Percentiles rank a stretch among this genome's conserved stretches.
Evolutionary conservation across 352 stramenopile species (phyloP).

Genomic region (Saprolegnia diclina): DNA sequence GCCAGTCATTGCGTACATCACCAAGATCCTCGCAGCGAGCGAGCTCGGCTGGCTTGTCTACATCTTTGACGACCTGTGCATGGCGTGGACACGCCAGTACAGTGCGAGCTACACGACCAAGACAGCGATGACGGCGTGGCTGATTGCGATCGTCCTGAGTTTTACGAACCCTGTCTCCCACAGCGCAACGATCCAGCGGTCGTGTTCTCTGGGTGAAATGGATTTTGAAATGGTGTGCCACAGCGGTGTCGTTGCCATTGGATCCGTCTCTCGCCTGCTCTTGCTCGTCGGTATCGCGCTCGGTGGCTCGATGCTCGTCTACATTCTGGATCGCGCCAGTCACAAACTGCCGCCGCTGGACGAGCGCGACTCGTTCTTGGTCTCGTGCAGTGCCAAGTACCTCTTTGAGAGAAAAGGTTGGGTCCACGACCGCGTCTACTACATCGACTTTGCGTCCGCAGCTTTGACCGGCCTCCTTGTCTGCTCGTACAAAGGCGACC

Average conservation of each 20-base stretch:
- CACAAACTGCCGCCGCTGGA: background rate
- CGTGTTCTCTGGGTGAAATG: background rate
- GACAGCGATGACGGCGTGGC: background rate
- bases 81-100: background rate
- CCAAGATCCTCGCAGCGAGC: background rate
- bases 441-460: slow-evolving; percentile 18
- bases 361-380: background rate
- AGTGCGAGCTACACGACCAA: background rate
- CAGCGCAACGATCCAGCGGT: background rate
- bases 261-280: background rate
- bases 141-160: background rate
- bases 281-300: background rate
- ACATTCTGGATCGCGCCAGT: background rate
- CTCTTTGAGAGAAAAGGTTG: background rate
- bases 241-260: slow-evolving; percentile 4
- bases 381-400: slow-evolving; percentile 1
- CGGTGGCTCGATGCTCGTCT: background rate
- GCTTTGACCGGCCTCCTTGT: slow-evolving; percentile 16
- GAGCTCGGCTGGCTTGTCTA: slow-evolving; percentile 5
- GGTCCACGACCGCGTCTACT: slow-evolving; percentile 12
- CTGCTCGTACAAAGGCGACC: background rate
- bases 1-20: background rate
- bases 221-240: slow-evolving; percentile 11
- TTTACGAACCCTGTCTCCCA: background rate
- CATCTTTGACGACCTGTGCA: slow-evolving; percentile 2